Evolutionary conservation across 1,139 yeast species (phyloP), one percentile per base, ranked within the genome.

Genomic region (Candida frijolesensis): DNA sequence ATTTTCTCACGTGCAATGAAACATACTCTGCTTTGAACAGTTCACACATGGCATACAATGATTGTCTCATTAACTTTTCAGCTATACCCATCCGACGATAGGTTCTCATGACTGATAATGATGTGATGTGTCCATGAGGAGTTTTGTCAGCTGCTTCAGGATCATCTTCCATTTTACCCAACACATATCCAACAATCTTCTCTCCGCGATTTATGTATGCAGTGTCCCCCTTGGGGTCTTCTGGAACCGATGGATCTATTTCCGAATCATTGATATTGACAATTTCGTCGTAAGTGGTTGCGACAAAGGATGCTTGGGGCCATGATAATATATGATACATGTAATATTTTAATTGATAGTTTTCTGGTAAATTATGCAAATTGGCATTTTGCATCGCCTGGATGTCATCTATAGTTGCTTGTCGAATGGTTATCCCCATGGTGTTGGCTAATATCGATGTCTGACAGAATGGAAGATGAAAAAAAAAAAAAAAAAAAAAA

Each of bases 281-380:
- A 19, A 63, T 60, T 45, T 67, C 71, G 49, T 76, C 80, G 60
- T 71, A 84, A 1, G 95, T 89, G 1, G 95, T 87, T 22, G 99
- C 99, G 34, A 94, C 99, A 72, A 86, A 94, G 46, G 97, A 89
- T 7, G 96, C 96, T 67, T 94, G 97, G 1, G 99, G 99, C 99
- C 99, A 94, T 41, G 97, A 87, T 51, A 92, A 74, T 16, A 91
- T 81, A 68, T 94, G 99, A 68, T 94, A 94, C 80, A 95, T 81
- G 68, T 92, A 94, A 70, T 92, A 94, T 70, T 92, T 92, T 70
- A 92, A 75, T 58, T 88, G 87, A 66, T 94, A 94, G 70, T 94
- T 94, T 67, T 94, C 99, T 4, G 99, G 99, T 58, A 94, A 76
- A 63, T 94, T 94, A 59, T 88, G 89, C 66, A 94, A 76, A 65